Evolutionary conservation across 768 basidiomycete genomes (phyloP).

Genomic region (Collybiopsis luxurians): DNA sequence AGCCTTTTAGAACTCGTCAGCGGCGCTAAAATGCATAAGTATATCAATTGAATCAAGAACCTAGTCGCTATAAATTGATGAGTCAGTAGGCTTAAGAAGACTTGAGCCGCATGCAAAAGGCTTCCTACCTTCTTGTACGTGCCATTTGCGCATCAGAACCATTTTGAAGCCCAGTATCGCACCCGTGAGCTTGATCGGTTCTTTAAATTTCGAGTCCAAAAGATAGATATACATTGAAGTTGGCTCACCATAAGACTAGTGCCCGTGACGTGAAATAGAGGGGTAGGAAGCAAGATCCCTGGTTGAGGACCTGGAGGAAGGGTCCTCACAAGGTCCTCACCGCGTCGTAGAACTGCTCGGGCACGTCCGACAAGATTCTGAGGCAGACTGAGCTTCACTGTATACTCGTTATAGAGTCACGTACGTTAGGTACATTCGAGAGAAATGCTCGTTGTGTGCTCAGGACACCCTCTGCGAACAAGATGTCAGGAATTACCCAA

Average conservation of each 20-base stretch:
- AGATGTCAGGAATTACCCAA: constrained; percentile 4
- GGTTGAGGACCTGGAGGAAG: background rate
- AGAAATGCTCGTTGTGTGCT: constrained; percentile 49
- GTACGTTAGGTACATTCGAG: constrained; percentile 45
- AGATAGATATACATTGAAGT: background rate
- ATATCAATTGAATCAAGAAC: background rate
- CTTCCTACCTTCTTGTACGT: constrained; percentile 4
- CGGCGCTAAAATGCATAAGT: background rate
- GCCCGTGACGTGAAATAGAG: constrained; percentile 6
- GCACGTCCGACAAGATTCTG: constrained; percentile 1
- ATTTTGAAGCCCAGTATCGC: background rate
- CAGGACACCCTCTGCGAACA: constrained; percentile 44
- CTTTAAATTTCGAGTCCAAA: background rate
- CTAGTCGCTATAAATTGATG: background rate
- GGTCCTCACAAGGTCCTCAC: background rate
- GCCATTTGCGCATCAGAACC: constrained; percentile 5
- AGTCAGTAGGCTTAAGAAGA: background rate
- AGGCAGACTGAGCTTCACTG: background rate
- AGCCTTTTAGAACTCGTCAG: background rate
- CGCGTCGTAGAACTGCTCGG: constrained; percentile 1
- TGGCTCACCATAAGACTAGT: constrained; percentile 1
- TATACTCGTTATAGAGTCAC: background rate
- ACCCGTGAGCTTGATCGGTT: background rate
- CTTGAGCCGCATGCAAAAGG: too few relatives aligned
- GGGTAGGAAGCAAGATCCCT: constrained; percentile 1